These are phyloP conservation scores for Cyclocybe cylindracea DNA, from an alignment of 768 basidiomycete species.

Conservation along the genomic window DNA sequence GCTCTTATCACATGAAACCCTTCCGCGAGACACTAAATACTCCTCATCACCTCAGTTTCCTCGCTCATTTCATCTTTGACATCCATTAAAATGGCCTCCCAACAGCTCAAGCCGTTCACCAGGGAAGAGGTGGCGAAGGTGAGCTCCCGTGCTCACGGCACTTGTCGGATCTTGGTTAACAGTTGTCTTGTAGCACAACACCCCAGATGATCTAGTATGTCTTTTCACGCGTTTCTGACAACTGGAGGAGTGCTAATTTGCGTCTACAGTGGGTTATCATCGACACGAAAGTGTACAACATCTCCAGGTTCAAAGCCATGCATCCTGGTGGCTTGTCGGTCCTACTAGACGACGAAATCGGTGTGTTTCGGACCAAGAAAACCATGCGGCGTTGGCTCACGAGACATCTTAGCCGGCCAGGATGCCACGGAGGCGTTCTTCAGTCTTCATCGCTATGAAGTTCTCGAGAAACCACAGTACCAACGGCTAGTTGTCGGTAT, in stretches of 20 bases:
- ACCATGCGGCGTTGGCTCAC: no score
- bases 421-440: slow-evolving; percentile 90
- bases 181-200: slow-evolving; percentile 67
- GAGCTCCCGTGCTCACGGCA: slow-evolving; percentile 14
- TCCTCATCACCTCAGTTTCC: not conserved
- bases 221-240: not conserved
- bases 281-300: slow-evolving; percentile 81
- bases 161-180: not conserved
- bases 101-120: slow-evolving; percentile 39
- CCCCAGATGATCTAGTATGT: slow-evolving; percentile 67
- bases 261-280: slow-evolving; percentile 73
- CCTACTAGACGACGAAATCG: slow-evolving; percentile 71
- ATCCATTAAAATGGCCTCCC: slow-evolving; percentile 25
- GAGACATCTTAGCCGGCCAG: slow-evolving; percentile 59
- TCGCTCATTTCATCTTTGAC: not conserved
- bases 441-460: slow-evolving; percentile 83
- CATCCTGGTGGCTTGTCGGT: slow-evolving; percentile 85
- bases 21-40: slow-evolving; percentile 7
- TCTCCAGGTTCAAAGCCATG: slow-evolving; percentile 73
- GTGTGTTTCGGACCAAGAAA: slow-evolving; percentile 33
- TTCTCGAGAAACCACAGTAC: slow-evolving; percentile 76
- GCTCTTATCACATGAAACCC: slow-evolving; percentile 22
- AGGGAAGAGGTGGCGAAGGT: slow-evolving; percentile 78
- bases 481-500: slow-evolving; percentile 72
- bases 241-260: not conserved